phyloP scores from a whole-genome alignment of 139 green algal species.

The Nannochloris sp. region DNA sequence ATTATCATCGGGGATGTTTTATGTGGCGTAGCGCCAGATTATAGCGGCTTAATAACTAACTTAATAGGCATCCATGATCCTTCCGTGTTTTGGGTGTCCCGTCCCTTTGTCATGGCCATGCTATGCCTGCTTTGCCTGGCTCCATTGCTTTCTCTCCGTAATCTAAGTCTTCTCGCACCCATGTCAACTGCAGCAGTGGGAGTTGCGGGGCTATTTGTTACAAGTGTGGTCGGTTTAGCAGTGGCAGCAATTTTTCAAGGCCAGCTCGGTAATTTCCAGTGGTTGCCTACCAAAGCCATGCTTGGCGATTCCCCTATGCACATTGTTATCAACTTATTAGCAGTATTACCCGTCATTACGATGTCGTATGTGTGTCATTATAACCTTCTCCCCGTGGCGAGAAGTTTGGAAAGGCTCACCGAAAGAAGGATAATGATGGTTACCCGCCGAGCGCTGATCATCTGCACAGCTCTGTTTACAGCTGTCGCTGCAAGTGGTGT shows the following conservation, averaged over 20 bases:
- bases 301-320: conserved; percentile 1
- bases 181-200: conserved; percentile 21
- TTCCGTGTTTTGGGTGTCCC: neutral
- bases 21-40: conserved; percentile 20
- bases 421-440: conserved; percentile 31
- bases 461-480: conserved; percentile 27
- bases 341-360: conserved; percentile 30
- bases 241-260: conserved; percentile 4
- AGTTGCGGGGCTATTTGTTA: conserved; percentile 19
- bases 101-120: conserved; percentile 27
- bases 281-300: conserved; percentile 16
- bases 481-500: conserved; percentile 19
- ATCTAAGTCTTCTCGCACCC: conserved; percentile 19
- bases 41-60: conserved; percentile 27
- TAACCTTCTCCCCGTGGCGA: conserved; percentile 27
- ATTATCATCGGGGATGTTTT: conserved; percentile 34
- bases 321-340: conserved; percentile 14
- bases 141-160: conserved; percentile 22
- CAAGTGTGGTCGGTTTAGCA: conserved; percentile 5
- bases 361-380: conserved; percentile 35
- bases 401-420: conserved; percentile 22
- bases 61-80: conserved; percentile 19
- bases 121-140: conserved; percentile 14
- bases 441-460: conserved; percentile 11
- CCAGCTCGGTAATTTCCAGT: conserved; percentile 24